phyloP scores from a whole-genome alignment of 768 basidiomycete species.

The Hirschioporus abietinus region DNA sequence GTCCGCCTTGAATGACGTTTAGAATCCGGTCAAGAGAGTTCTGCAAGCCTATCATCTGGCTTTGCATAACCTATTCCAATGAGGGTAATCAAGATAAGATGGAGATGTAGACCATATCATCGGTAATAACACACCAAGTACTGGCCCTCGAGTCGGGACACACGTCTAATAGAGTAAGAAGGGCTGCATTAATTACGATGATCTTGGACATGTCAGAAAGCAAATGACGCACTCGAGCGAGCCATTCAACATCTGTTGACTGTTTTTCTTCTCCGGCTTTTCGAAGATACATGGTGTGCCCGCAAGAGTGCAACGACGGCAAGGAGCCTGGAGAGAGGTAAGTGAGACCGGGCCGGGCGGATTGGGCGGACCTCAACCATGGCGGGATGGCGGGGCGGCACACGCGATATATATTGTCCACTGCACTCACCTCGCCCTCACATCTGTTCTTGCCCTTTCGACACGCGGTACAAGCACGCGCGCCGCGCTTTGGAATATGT shows the following conservation, averaged over 20 bases:
- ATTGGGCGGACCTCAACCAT: not conserved
- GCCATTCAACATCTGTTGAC: conserved; percentile 49
- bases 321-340: conserved; percentile 59
- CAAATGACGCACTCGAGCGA: conserved; percentile 61
- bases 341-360: conserved; percentile 48
- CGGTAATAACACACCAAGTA: conserved; percentile 54
- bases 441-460: conserved; percentile 92
- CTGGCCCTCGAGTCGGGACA: conserved; percentile 81
- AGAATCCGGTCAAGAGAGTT: conserved; percentile 82
- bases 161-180: conserved; percentile 43
- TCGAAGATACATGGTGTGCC: conserved; percentile 82
- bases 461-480: conserved; percentile 82
- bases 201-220: conserved; percentile 12
- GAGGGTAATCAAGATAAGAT: conserved; percentile 10
- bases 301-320: conserved; percentile 82
- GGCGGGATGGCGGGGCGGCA: conserved; percentile 65
- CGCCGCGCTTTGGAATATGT: conserved; percentile 89
- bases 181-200: conserved; percentile 9
- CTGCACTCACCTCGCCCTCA: conserved; percentile 75
- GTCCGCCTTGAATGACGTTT: conserved; percentile 49
- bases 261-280: conserved; percentile 85
- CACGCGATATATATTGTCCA: conserved; percentile 44
- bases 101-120: conserved; percentile 5
- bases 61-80: conserved; percentile 69
- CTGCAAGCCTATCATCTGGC: conserved; percentile 94